Conservation (phyloP, 2,329 filamentous ascomycete species). For the Fusarium begoniae region DNA sequence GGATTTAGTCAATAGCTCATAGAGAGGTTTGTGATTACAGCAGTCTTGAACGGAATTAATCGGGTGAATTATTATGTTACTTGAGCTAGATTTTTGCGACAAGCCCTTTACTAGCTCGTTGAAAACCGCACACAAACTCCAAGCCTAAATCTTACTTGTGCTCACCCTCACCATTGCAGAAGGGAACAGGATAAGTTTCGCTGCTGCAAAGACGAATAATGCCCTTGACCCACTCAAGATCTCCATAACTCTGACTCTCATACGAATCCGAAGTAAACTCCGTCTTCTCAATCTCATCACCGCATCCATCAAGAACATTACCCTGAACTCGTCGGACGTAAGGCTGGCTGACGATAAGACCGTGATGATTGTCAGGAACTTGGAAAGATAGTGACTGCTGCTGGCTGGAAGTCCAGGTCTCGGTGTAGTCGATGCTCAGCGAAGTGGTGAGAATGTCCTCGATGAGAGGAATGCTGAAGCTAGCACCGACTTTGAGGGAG, state of each 20-base stretch:
- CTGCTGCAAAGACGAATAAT: conserved; percentile 36
- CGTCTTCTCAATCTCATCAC: conserved; percentile 13
- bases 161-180: conserved; percentile 31
- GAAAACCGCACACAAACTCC: accelerated
- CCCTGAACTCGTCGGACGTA: conserved; percentile 34
- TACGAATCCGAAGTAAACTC: conserved; percentile 29
- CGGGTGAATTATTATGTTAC: background rate
- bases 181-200: conserved; percentile 34
- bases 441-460: conserved; percentile 9
- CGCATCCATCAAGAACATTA: conserved; percentile 25
- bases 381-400: conserved; percentile 26
- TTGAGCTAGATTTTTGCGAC: accelerated
- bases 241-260: conserved; percentile 24
- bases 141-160: conserved; percentile 10
- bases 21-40: accelerated
- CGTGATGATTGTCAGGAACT: conserved; percentile 25
- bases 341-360: conserved; percentile 38
- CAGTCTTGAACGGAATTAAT: background rate
- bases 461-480: conserved; percentile 1
- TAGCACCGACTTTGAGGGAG: conserved; percentile 5
- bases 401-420: conserved; percentile 27
- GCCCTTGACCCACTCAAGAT: conserved; percentile 38
- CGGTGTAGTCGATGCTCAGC: conserved; percentile 17
- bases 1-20: too few species aligned
- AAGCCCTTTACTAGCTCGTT: too few species aligned